Evolutionary conservation across 805 yeast species (phyloP).

Genomic region (Cephaloascus fragrans): DNA sequence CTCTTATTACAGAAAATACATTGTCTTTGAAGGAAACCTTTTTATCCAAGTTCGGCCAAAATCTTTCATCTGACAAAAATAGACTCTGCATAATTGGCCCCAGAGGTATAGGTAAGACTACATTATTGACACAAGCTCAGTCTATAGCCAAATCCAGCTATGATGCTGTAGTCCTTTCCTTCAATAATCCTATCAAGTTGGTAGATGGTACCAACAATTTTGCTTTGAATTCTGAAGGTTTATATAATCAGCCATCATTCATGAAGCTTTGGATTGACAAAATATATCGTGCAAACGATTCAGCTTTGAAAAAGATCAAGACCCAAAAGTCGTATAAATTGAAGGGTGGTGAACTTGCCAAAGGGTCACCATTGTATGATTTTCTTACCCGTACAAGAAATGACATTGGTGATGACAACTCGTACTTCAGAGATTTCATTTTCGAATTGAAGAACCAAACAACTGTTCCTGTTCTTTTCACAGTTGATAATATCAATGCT

Average conservation of each 20-base stretch:
- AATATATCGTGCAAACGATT: slow-evolving; percentile 23
- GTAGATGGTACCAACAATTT: slow-evolving; percentile 72
- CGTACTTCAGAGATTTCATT: slow-evolving; percentile 18
- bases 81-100: slow-evolving; percentile 56
- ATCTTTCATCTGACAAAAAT: slow-evolving; percentile 28
- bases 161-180: slow-evolving; percentile 44
- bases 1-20: slow-evolving; percentile 46
- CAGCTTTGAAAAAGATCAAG: slow-evolving; percentile 20
- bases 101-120: slow-evolving; percentile 73
- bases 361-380: slow-evolving; percentile 4
- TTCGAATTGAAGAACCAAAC: slow-evolving; percentile 45
- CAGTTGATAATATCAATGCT: slow-evolving; percentile 70
- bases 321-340: slow-evolving; percentile 12
- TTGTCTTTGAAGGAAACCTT: slow-evolving; percentile 26
- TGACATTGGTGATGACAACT: not conserved
- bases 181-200: slow-evolving; percentile 51
- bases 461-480: slow-evolving; percentile 46
- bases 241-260: slow-evolving; percentile 74
- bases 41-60: not conserved
- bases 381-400: not conserved
- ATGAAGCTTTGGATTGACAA: slow-evolving; percentile 50
- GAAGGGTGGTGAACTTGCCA: not conserved
- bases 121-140: slow-evolving; percentile 60
- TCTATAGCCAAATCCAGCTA: slow-evolving; percentile 35
- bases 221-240: slow-evolving; percentile 36